Base-by-base conservation (phyloP, 2,329 filamentous ascomycete species). In the Colletotrichum sp. region DNA sequence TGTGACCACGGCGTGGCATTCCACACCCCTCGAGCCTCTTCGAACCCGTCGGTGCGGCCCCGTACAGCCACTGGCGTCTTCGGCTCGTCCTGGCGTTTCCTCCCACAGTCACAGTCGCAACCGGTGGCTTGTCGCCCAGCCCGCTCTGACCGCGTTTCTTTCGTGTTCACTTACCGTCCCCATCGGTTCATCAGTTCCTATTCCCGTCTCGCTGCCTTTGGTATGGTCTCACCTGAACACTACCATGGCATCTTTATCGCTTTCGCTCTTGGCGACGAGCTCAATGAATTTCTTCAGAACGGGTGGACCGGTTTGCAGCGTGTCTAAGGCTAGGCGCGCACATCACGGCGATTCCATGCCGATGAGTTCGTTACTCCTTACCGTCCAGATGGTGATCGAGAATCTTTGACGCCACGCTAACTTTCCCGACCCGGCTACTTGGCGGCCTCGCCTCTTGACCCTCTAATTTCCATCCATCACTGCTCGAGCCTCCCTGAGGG, bases 141-240 rank as follows among this genome's bases (percentile, higher is more conserved):
- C 63, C 71, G 71, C 74, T 67, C 57, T 73, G 71, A 65, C 70
- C 65, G 65, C 49, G 57, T 64, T 66, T 64, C 28, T 66, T 71
- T 75, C 72, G 62, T 71, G 72, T 71, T 60, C 26, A 52, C 55
- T 72, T 55, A 49, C 57, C 32, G 18, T 26, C 15, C 26, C 59
- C 16, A 21, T 75, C 34, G 62, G 52, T 62, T 26, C 68, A 71
- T 67, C 60, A 60, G 62, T n/a, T n/a, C 67, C 49, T 60, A 28
- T 74, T 55, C 55, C 28, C 28, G 68, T 71, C 63, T 73, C 70
- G 69, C 73, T 73, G 70, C 32, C 73, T 73, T 76, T 15, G 57
- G 73, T 30, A 76, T 65, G 59, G 59, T 65, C 59, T 65, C 64
- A 59, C 68, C 21, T 28, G n/a, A 28, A 36, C 16, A 26, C 49